Evolutionary conservation across 768 basidiomycete species (phyloP).

Genomic region (Termitomyces sp.): DNA sequence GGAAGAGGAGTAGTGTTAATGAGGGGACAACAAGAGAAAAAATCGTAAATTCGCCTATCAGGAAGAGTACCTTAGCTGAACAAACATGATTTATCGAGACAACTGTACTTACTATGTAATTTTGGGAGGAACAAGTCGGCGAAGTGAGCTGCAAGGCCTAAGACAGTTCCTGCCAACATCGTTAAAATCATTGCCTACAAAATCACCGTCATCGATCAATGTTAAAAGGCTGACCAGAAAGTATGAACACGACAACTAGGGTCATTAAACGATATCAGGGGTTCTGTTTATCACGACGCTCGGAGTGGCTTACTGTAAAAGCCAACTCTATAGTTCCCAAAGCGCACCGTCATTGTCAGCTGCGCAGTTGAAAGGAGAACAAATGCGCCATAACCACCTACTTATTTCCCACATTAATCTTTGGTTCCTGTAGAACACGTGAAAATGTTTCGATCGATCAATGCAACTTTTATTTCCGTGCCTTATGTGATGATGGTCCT

Average conservation of each 20-base stretch:
- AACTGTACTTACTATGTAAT: constrained; percentile 46
- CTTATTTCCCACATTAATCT: not conserved
- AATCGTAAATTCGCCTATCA: constrained; percentile 61
- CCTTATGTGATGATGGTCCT: too few species aligned
- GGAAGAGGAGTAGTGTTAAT: constrained; percentile 55
- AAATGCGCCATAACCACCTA: not conserved
- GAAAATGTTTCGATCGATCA: not conserved
- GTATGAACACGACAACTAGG: constrained; percentile 36
- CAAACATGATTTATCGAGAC: constrained; percentile 1
- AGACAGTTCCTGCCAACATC: constrained; percentile 38
- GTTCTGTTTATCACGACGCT: not conserved
- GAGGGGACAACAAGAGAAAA: constrained; percentile 64
- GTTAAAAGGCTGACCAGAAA: constrained; percentile 31
- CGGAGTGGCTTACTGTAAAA: constrained; percentile 39
- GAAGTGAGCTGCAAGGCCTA: constrained; percentile 67
- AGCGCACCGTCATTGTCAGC: constrained; percentile 50
- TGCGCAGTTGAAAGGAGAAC: not conserved
- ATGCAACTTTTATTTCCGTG: too few species aligned
- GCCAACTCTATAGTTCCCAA: constrained; percentile 46
- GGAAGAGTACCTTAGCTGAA: not conserved
- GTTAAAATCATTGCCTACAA: constrained; percentile 1
- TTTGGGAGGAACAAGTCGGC: constrained; percentile 61
- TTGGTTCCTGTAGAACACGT: not conserved
- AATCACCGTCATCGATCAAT: not conserved
- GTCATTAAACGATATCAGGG: not conserved